Percentiles rank a stretch among this genome's conserved stretches.
Conservation (phyloP, 2,329 filamentous ascomycete species). For the Microsporum canis region DNA sequence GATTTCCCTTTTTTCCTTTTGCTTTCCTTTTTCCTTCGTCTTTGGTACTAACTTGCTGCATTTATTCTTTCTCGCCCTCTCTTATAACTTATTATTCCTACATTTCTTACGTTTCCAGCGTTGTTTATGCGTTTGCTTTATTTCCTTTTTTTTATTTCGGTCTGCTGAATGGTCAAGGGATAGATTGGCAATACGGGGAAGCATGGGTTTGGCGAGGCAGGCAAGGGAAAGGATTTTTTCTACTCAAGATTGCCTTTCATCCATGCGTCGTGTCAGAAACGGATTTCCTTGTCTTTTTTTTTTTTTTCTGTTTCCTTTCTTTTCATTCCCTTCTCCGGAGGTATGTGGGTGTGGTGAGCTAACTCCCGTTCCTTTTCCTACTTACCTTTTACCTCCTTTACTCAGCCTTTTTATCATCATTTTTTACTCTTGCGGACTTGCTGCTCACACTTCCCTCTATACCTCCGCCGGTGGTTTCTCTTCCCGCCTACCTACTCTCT, state of each 20-base stretch:
- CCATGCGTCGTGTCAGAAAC: conserved; percentile 7
- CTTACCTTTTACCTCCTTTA: not conserved
- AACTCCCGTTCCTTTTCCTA: not conserved
- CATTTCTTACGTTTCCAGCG: conserved; percentile 18
- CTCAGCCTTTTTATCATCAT: not conserved
- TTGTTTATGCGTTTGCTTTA: conserved; percentile 17
- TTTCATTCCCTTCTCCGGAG: not conserved
- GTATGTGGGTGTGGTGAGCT: not conserved
- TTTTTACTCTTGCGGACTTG: not conserved
- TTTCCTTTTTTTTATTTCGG: conserved; percentile 24
- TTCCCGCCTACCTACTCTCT: not conserved
- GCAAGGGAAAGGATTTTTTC: conserved; percentile 20
- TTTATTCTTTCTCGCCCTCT: not conserved
- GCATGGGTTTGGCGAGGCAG: conserved; percentile 22
- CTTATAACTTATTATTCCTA: not conserved
- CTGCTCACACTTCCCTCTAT: not conserved
- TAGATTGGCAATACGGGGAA: conserved; percentile 25
- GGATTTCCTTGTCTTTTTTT: conserved; percentile 18
- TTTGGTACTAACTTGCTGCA: not conserved
- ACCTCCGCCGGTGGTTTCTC: not conserved
- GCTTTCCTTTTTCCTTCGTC: not conserved
- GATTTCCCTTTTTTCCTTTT: not conserved
- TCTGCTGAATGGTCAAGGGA: conserved; percentile 22
- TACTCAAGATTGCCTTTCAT: conserved; percentile 18
- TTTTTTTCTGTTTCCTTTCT: conserved; percentile 14